Percentiles rank a stretch among this genome's conserved stretches.
phyloP scores from a whole-genome alignment of 768 basidiomycete species.

The Holtermanniella nyarrowii region DNA sequence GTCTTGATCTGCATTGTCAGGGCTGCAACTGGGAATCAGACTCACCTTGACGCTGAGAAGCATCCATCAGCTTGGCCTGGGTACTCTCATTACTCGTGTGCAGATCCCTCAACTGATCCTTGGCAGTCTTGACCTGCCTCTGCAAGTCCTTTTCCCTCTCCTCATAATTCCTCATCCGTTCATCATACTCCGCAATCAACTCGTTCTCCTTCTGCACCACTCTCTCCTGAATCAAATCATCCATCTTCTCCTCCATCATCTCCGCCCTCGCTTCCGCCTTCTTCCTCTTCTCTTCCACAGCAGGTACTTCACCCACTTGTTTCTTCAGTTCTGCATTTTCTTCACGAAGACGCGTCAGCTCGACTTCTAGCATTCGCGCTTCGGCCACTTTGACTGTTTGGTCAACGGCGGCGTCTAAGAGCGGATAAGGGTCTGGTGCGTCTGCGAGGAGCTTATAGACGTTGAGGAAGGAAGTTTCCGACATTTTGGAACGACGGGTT shows the following conservation, averaged over 20 bases:
- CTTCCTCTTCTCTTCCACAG: conserved; percentile 60
- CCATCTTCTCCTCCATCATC: conserved; percentile 86
- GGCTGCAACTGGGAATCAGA: background rate
- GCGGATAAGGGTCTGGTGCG: conserved; percentile 92
- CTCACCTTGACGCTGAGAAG: conserved; percentile 77
- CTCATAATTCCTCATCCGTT: conserved; percentile 88
- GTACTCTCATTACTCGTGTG: conserved; percentile 83
- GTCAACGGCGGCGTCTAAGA: conserved; percentile 90
- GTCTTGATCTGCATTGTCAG: conserved; percentile 61
- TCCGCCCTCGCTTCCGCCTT: conserved; percentile 64
- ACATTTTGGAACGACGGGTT: conserved; percentile 79
- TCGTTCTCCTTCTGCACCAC: conserved; percentile 91
- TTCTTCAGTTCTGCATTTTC: conserved; percentile 75
- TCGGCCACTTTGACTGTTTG: conserved; percentile 86
- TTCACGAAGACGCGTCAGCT: conserved; percentile 60
- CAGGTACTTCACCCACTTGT: conserved; percentile 55
- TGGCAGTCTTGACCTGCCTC: conserved; percentile 77
- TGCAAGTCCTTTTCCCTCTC: conserved; percentile 92
- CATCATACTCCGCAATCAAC: conserved; percentile 91
- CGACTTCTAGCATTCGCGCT: conserved; percentile 61
- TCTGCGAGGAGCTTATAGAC: conserved; percentile 95
- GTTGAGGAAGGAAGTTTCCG: conserved; percentile 92
- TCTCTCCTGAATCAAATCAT: conserved; percentile 77
- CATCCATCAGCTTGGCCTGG: conserved; percentile 84
- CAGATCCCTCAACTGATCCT: conserved; percentile 79